Base-by-base conservation (phyloP, 768 basidiomycete genomes). In the Leccinum longicurvipes region DNA sequence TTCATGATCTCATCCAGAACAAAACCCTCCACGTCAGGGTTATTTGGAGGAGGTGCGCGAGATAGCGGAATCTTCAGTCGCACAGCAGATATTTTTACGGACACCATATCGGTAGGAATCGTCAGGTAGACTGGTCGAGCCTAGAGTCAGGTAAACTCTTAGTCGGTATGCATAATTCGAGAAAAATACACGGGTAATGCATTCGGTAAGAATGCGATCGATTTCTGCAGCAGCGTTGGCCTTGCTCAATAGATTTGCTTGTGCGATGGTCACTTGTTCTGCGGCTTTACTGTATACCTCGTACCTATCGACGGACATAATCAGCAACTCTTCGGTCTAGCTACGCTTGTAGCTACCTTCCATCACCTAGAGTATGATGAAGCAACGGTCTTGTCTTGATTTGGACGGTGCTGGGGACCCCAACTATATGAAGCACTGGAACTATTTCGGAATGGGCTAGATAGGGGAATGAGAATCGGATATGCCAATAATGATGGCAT, bases 321-420 rank as follows among this genome's bases (percentile, higher is more conserved):
- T 57, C 19, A 58, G 21, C 24, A 8, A 46, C 39, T 25, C 41
- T 32, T 21, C 50, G 17, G 41, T 52, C 15, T 24, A 51, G 29
- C 10, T 41, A 15, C 6, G 0, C 7, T 45, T 29, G 19, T 6
- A 4, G 19, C 62, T 61, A 84, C 85, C 85, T 79, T 57, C 87
- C 91, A 62, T 93, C 88, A 41, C 92, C 93, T 11, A 95, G 81
- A 0, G 92, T 94, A 63, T 95, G 93, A 64, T 95, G 93, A 27
- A 96, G 78, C 69, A 93, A 75, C 4, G 90, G 86, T 50, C 82
- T 82, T 24, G 74, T 73, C 70, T 82, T 84, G 63, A 92, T 87
- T 61, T 93, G 85, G 12, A 72, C 62, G 4, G 87, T 91, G 63
- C 82, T 86, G 1, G 93, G 93, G 1, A 82, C 82, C 42, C 94